Conservation (phyloP, 176 grass and related monocot species). For the Melocanna baccifera region DNA sequence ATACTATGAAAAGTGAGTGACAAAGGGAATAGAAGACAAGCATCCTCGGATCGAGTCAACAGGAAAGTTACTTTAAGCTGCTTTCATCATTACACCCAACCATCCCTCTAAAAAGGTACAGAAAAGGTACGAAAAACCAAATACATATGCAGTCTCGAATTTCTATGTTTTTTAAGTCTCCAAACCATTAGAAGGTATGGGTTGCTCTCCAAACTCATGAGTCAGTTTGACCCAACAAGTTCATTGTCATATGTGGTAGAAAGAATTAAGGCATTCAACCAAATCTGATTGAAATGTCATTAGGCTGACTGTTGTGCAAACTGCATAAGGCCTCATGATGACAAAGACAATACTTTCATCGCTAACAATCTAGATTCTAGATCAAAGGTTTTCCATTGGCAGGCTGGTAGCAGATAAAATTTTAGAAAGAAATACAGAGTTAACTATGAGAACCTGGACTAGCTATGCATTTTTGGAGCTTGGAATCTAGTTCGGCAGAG, state of each 20-base stretch:
- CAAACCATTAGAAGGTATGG: background rate
- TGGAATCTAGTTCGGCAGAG: background rate
- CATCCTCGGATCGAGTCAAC: background rate
- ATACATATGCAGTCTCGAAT: background rate
- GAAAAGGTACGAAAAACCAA: background rate
- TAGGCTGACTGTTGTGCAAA: background rate
- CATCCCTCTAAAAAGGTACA: background rate
- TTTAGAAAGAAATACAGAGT: background rate
- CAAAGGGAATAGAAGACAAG: background rate
- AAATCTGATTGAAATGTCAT: background rate
- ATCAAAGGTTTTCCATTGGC: background rate
- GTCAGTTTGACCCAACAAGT: background rate
- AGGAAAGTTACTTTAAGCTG: background rate
- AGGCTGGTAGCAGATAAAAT: background rate
- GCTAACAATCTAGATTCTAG: background rate
- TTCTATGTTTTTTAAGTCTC: background rate
- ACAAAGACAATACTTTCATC: background rate
- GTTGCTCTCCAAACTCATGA: background rate
- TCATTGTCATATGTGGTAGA: background rate
- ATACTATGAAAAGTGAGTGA: background rate
- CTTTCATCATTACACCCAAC: background rate
- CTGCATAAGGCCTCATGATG: background rate
- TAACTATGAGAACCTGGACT: background rate
- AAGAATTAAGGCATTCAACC: background rate
- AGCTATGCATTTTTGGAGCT: background rate